A percentile compares a stretch with the other conserved stretches of the same genome.
phyloP scores from a whole-genome alignment of 352 stramenopile genomes.

The Pythium angustatum region DNA sequence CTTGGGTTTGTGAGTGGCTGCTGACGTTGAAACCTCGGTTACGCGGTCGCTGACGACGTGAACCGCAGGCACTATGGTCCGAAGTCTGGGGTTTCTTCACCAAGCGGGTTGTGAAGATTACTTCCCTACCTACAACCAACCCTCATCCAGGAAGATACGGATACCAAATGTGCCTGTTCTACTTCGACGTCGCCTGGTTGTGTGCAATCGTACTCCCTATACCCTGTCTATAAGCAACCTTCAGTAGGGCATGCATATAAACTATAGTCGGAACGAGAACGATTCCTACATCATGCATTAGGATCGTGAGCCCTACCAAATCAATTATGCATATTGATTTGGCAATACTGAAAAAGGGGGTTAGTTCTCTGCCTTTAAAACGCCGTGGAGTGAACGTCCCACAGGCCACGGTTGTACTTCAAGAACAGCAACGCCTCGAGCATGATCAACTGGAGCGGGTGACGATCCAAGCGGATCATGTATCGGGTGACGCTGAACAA shows the following conservation, averaged over 20 bases:
- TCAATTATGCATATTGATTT: neutral
- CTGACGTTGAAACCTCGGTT: too few species aligned
- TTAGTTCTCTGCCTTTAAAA: neutral
- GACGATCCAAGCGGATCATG: neutral
- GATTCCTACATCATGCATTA: neutral
- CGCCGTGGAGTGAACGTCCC: neutral
- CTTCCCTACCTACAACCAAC: too few species aligned
- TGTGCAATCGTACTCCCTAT: too few species aligned
- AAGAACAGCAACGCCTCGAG: neutral
- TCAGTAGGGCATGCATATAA: constrained; percentile 6
- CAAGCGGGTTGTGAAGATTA: too few species aligned
- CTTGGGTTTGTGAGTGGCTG: too few species aligned
- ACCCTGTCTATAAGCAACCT: too few species aligned
- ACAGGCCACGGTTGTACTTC: neutral
- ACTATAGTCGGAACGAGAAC: neutral
- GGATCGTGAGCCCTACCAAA: neutral
- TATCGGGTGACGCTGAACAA: neutral
- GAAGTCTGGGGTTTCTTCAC: too few species aligned
- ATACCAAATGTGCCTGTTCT: too few species aligned
- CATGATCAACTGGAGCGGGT: neutral
- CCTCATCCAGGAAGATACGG: too few species aligned
- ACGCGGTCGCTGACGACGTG: too few species aligned
- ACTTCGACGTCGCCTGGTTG: too few species aligned
- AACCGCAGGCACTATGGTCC: too few species aligned
- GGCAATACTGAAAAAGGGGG: neutral